Conservation (phyloP, 2,329 filamentous ascomycete genomes). For the Aaosphaeria arxii region DNA sequence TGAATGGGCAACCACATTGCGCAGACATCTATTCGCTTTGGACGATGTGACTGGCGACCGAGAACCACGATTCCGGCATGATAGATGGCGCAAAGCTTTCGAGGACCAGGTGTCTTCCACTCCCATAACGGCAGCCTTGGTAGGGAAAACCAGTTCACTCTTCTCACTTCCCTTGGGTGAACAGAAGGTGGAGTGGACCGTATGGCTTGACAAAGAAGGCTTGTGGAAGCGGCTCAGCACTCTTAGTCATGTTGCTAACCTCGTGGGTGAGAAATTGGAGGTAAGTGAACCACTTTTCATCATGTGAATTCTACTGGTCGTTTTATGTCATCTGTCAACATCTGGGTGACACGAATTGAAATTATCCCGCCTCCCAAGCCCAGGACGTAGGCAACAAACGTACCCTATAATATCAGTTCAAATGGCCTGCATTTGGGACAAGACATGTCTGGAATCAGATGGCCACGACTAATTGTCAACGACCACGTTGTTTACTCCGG, state of each 20-base stretch:
- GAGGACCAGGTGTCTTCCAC: conserved; percentile 55
- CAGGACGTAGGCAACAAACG: too few species aligned
- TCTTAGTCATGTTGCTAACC: conserved; percentile 64
- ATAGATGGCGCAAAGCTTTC: conserved; percentile 64
- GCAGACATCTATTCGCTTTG: conserved; percentile 40
- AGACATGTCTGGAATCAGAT: too few species aligned
- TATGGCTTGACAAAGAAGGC: conserved; percentile 56
- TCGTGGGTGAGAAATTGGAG: conserved; percentile 51
- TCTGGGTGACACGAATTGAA: background rate
- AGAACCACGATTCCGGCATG: conserved; percentile 63
- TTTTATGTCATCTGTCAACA: background rate
- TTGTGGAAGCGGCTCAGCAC: conserved; percentile 65
- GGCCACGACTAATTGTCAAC: too few species aligned
- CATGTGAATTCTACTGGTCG: background rate
- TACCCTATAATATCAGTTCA: too few species aligned
- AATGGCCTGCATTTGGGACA: too few species aligned
- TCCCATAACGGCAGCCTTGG: conserved; percentile 41
- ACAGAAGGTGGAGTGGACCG: conserved; percentile 55
- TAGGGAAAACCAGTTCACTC: conserved; percentile 43
- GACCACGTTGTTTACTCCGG: too few species aligned
- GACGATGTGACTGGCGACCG: conserved; percentile 51
- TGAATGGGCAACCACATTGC: conserved; percentile 60
- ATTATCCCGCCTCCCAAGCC: too few species aligned
- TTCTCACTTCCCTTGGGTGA: conserved; percentile 64
- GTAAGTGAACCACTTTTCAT: conserved; percentile 7